Conservation (phyloP, 768 basidiomycete genomes). For the Mycena latifolia region DNA sequence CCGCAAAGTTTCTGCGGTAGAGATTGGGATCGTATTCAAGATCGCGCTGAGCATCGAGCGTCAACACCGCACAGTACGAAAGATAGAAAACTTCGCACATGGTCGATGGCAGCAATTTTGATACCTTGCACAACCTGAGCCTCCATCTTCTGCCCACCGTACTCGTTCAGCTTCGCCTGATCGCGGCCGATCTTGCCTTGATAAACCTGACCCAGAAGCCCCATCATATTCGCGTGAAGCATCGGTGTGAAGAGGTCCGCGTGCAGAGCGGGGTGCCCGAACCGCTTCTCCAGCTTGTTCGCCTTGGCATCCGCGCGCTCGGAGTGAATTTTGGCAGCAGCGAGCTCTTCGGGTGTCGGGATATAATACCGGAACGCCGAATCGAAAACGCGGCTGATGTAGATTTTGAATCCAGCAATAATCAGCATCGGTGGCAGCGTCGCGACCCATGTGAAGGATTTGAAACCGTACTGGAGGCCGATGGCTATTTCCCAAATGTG, state of each 20-base stretch:
- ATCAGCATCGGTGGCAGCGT: slow-evolving; percentile 90
- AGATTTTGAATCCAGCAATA: slow-evolving; percentile 86
- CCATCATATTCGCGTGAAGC: slow-evolving; percentile 90
- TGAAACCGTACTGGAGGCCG: slow-evolving; percentile 83
- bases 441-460: slow-evolving; percentile 82
- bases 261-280: slow-evolving; percentile 94
- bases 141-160: slow-evolving; percentile 82
- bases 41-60: slow-evolving; percentile 59
- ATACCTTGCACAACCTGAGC: slow-evolving; percentile 83
- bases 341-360: slow-evolving; percentile 85
- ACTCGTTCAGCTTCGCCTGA: slow-evolving; percentile 78
- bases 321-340: slow-evolving; percentile 80
- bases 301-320: slow-evolving; percentile 79
- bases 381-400: slow-evolving; percentile 78
- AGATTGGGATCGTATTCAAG: slow-evolving; percentile 86
- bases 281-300: slow-evolving; percentile 88
- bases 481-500: slow-evolving; percentile 65
- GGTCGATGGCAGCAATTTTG: slow-evolving; percentile 85
- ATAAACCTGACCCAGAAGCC: slow-evolving; percentile 80
- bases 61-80: slow-evolving; percentile 1
- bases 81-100: slow-evolving; percentile 55
- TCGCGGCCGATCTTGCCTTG: slow-evolving; percentile 75
- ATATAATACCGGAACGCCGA: slow-evolving; percentile 83
- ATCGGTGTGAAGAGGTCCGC: slow-evolving; percentile 89
- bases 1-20: slow-evolving; percentile 85